Conservation (phyloP, 257 asterid species). For the Solanum habrochaites region DNA sequence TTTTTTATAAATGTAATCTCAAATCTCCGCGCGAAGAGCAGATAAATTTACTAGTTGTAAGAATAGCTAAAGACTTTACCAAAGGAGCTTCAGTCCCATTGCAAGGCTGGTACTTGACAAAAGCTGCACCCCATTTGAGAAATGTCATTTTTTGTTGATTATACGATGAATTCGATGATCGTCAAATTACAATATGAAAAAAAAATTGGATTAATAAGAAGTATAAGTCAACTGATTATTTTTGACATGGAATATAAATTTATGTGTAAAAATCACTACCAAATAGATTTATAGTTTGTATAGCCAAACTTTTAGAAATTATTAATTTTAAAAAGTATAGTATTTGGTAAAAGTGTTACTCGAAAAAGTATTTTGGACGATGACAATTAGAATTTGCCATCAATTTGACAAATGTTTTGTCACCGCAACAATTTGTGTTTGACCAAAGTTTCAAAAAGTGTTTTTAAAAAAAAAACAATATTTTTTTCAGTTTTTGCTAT, state of each 20-base stretch:
- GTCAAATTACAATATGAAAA: background rate
- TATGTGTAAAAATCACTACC: background rate
- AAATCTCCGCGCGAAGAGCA: no score
- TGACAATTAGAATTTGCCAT: background rate
- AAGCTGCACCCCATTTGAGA: slow-evolving; percentile 17
- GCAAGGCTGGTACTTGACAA: slow-evolving; percentile 33
- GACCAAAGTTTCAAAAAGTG: background rate
- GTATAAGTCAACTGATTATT: background rate
- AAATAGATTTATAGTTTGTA: background rate
- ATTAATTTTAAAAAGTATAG: background rate
- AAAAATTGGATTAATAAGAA: background rate
- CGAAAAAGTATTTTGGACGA: background rate
- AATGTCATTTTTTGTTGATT: background rate
- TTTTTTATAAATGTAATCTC: no score
- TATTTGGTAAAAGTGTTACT: background rate
- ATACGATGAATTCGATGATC: background rate
- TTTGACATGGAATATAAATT: background rate
- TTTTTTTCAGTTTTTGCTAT: background rate
- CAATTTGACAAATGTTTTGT: background rate
- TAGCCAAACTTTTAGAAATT: background rate
- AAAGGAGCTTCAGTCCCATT: slow-evolving; percentile 33
- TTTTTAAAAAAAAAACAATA: no score
- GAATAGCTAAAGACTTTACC: slow-evolving; percentile 7
- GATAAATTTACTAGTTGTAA: background rate
- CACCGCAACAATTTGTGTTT: no score